These are phyloP conservation scores for Skeletonema grethae DNA, from an alignment of 108 stramenopile genomes.

Conservation along the genomic window DNA sequence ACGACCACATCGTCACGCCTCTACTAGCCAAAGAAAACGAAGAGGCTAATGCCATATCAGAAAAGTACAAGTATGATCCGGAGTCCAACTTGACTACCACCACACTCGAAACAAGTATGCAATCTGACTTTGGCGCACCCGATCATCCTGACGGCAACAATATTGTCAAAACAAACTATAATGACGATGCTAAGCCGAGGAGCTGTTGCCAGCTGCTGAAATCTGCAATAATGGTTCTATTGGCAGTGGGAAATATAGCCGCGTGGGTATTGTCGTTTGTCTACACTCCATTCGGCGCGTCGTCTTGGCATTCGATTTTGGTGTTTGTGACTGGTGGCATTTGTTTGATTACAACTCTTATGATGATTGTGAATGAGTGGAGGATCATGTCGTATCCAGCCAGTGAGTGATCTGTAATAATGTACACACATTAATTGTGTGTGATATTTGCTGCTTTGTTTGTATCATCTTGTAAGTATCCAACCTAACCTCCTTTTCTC, in stretches of 20 bases:
- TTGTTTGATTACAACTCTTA: neutral
- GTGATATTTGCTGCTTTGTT: neutral
- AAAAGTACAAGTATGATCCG: neutral
- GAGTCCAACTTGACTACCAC: neutral
- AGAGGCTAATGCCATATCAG: neutral
- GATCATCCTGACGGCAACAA: neutral
- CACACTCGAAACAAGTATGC: neutral
- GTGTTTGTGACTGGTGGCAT: neutral
- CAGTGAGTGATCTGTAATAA: neutral
- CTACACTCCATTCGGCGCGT: neutral
- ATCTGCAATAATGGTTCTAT: neutral
- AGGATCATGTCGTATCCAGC: neutral
- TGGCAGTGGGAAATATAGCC: neutral
- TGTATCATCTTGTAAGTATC: no score
- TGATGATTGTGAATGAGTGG: constrained; percentile 2
- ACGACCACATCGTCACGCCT: constrained; percentile 1
- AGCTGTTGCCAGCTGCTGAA: neutral
- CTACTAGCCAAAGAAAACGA: neutral
- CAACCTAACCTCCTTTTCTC: neutral
- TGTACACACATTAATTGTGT: neutral
- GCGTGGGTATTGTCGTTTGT: neutral
- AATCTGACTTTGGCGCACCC: neutral
- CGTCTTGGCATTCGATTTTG: neutral
- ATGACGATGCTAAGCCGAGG: neutral
- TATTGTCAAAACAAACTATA: neutral